These are phyloP conservation scores for Candida chauliodis DNA, from an alignment of 805 yeast species.

Conservation along the genomic window DNA sequence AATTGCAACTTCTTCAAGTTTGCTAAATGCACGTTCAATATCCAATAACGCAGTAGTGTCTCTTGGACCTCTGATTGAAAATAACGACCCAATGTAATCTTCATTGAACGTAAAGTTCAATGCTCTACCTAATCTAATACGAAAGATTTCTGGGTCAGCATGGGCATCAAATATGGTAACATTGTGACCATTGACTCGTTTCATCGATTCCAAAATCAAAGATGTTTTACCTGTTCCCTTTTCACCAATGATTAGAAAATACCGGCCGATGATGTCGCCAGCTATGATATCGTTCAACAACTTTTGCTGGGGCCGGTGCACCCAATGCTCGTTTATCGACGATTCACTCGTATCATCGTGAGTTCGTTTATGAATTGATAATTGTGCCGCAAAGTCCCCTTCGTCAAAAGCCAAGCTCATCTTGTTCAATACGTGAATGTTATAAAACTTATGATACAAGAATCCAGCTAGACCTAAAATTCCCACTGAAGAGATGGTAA, in stretches of 20 bases:
- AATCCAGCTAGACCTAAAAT: constrained; percentile 71
- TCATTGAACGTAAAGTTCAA: constrained; percentile 70
- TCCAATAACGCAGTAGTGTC: constrained; percentile 80
- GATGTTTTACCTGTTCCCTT: constrained; percentile 87
- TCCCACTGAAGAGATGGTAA: constrained; percentile 65
- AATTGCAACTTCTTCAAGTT: constrained; percentile 70
- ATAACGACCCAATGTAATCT: constrained; percentile 78
- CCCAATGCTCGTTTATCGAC: constrained; percentile 44
- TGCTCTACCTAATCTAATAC: constrained; percentile 74
- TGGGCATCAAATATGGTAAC: constrained; percentile 78
- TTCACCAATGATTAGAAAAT: constrained; percentile 73
- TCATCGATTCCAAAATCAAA: constrained; percentile 66
- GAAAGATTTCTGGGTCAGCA: constrained; percentile 78
- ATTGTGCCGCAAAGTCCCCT: constrained; percentile 62
- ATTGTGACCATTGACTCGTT: constrained; percentile 56
- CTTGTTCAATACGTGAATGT: constrained; percentile 55
- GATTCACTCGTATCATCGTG: constrained; percentile 26
- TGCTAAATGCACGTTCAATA: constrained; percentile 77
- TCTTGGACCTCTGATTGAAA: constrained; percentile 78
- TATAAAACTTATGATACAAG: constrained; percentile 63
- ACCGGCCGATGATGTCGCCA: constrained; percentile 65
- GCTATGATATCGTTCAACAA: constrained; percentile 60
- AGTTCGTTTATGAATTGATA: constrained; percentile 50
- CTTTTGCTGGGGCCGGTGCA: constrained; percentile 64
- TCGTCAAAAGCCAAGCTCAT: constrained; percentile 64